These are phyloP conservation scores for Scenedesmus sp. DNA, from an alignment of 163 green algal genomes.

Conservation along the genomic window DNA sequence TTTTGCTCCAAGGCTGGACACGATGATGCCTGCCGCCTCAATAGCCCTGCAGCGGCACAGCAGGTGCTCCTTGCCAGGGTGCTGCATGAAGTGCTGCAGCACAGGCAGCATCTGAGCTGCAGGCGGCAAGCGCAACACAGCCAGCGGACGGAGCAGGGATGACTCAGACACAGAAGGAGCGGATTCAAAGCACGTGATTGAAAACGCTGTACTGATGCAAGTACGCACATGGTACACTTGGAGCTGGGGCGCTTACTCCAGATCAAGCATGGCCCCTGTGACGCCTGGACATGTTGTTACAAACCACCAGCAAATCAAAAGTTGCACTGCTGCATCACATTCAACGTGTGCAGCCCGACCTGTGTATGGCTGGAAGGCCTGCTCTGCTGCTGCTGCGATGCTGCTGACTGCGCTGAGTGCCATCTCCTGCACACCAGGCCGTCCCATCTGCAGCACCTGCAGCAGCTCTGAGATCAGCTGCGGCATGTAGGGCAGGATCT, in stretches of 20 bases:
- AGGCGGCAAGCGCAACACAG: not conserved
- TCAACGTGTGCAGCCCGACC: constrained; percentile 16
- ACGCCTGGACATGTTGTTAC: too few species aligned
- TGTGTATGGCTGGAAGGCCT: constrained; percentile 70
- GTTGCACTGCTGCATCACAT: too few species aligned
- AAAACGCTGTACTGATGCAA: too few species aligned
- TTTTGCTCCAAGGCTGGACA: constrained; percentile 1
- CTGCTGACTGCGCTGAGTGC: constrained; percentile 72
- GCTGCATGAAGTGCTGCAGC: constrained; percentile 66
- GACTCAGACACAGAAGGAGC: too few species aligned
- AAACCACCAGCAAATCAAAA: too few species aligned
- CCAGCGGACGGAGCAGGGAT: not conserved
- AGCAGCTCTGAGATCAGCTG: constrained; percentile 56
- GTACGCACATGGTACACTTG: too few species aligned
- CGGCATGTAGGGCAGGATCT: constrained; percentile 71
- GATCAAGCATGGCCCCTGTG: not conserved
- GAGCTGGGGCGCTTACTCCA: too few species aligned
- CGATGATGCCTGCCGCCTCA: constrained; percentile 74
- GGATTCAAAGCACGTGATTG: too few species aligned
- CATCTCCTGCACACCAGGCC: constrained; percentile 70
- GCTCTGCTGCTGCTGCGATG: constrained; percentile 67
- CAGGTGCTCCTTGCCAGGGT: constrained; percentile 52
- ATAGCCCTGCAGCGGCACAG: constrained; percentile 70
- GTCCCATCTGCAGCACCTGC: constrained; percentile 54
- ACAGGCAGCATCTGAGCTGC: constrained; percentile 62